Evolutionary conservation across 2,329 filamentous ascomycete genomes (phyloP).

Genomic region (Pseudocercospora ulei): DNA sequence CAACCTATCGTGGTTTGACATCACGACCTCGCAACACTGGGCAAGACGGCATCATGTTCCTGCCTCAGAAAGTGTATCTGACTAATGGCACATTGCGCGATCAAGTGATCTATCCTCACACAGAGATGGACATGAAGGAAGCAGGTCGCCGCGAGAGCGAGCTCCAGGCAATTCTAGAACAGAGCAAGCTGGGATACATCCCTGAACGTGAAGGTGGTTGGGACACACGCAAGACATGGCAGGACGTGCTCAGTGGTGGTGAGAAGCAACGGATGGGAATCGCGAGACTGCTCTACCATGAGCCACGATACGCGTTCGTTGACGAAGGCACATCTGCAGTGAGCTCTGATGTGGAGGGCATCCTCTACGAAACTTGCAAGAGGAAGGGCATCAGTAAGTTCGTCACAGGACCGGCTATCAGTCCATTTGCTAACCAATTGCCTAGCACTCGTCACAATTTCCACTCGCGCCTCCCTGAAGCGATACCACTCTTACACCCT

Average conservation of each 20-base stretch:
- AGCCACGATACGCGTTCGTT: constrained; percentile 85
- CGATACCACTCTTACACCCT: constrained; percentile 93
- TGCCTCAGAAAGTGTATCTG: constrained; percentile 87
- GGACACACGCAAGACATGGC: constrained; percentile 97
- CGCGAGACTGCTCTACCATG: constrained; percentile 82
- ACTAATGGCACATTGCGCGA: constrained; percentile 87
- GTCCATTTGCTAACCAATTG: constrained; percentile 6
- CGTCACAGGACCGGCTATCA: neutral
- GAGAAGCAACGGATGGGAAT: constrained; percentile 96
- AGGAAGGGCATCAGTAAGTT: constrained; percentile 80
- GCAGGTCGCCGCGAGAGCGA: constrained; percentile 68
- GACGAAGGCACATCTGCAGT: constrained; percentile 95
- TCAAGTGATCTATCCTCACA: constrained; percentile 96
- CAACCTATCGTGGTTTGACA: constrained; percentile 84
- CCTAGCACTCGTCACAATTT: constrained; percentile 81
- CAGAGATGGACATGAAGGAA: constrained; percentile 84
- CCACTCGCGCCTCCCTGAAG: constrained; percentile 85
- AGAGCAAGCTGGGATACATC: constrained; percentile 77
- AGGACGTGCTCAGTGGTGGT: constrained; percentile 90
- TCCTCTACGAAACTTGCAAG: constrained; percentile 88
- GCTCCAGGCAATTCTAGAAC: constrained; percentile 67
- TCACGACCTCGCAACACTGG: constrained; percentile 65
- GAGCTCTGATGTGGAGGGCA: constrained; percentile 83
- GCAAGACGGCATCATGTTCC: constrained; percentile 89
- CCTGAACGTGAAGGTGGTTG: constrained; percentile 88